phyloP scores from a whole-genome alignment of 2,329 filamentous ascomycete genomes.

The Thermoascus crustaceus region DNA sequence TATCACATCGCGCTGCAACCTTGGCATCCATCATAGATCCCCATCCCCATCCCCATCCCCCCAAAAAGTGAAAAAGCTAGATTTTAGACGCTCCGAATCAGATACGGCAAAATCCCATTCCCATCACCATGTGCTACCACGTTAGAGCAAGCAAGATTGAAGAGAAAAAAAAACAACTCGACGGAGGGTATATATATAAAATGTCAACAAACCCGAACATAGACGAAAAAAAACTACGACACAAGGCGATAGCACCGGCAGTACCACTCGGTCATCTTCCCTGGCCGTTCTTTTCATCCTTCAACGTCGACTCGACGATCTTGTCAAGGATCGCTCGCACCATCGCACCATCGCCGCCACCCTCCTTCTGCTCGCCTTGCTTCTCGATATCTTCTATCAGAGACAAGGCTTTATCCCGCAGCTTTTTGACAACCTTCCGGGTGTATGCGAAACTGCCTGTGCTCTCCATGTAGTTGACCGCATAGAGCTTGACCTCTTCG shows the following conservation, averaged over 20 bases:
- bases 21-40: too few relatives aligned
- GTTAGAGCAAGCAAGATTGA: too few relatives aligned
- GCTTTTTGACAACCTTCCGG: slow-evolving; percentile 54
- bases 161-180: too few relatives aligned
- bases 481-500: slow-evolving; percentile 83
- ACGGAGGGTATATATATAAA: too few relatives aligned
- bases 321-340: slow-evolving; percentile 62
- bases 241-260: slow-evolving; percentile 5
- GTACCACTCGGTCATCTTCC: not conserved
- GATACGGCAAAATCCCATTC: too few relatives aligned
- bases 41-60: too few relatives aligned
- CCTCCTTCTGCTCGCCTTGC: slow-evolving; percentile 25
- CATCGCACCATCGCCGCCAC: slow-evolving; percentile 47
- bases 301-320: slow-evolving; percentile 43
- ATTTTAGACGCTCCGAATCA: too few relatives aligned
- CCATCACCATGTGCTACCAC: too few relatives aligned
- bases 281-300: slow-evolving; percentile 11
- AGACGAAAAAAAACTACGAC: slow-evolving; percentile 2
- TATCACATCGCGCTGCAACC: too few relatives aligned
- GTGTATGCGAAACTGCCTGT: slow-evolving; percentile 89
- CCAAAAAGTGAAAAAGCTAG: too few relatives aligned
- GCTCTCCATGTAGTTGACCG: slow-evolving; percentile 80
- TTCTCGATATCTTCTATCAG: slow-evolving; percentile 57
- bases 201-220: too few relatives aligned
- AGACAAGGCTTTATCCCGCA: slow-evolving; percentile 56